These are phyloP conservation scores for Fragaria nilgerrensis DNA, from an alignment of 306 rosid genomes.

Conservation along the genomic window DNA sequence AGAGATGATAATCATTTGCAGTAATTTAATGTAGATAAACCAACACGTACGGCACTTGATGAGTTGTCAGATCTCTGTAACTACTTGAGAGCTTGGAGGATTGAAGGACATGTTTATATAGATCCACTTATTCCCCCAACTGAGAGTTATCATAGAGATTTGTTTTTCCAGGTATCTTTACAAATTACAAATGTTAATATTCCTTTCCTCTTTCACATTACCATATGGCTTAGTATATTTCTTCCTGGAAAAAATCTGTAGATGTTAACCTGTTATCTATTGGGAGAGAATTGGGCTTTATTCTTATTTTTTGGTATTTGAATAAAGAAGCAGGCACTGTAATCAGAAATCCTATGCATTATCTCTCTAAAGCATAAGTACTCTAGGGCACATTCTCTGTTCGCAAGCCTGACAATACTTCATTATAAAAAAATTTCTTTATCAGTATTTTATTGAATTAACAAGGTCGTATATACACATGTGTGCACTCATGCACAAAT, in stretches of 20 bases:
- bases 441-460: neutral
- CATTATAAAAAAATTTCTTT: neutral
- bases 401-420: neutral
- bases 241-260: neutral
- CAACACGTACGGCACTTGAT: slow-evolving; percentile 80
- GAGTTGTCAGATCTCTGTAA: slow-evolving; percentile 75
- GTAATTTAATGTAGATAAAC: slow-evolving; percentile 60
- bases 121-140: slow-evolving; percentile 88
- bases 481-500: neutral
- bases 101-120: slow-evolving; percentile 62
- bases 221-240: neutral
- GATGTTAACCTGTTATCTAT: neutral
- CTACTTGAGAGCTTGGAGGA: slow-evolving; percentile 82
- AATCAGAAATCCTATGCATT: neutral
- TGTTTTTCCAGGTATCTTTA: slow-evolving; percentile 81
- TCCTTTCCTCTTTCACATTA: slow-evolving; percentile 3
- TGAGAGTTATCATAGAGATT: slow-evolving; percentile 77
- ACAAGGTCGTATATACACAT: neutral
- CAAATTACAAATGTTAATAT: neutral
- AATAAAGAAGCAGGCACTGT: neutral
- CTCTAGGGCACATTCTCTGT: neutral
- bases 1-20: slow-evolving; percentile 23
- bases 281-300: too few species aligned
- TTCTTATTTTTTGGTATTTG: too few species aligned
- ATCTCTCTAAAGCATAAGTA: neutral